Evolutionary conservation across 192 early-diverging fungal genomes (phyloP).

Genomic region (Pilaira anomala): DNA sequence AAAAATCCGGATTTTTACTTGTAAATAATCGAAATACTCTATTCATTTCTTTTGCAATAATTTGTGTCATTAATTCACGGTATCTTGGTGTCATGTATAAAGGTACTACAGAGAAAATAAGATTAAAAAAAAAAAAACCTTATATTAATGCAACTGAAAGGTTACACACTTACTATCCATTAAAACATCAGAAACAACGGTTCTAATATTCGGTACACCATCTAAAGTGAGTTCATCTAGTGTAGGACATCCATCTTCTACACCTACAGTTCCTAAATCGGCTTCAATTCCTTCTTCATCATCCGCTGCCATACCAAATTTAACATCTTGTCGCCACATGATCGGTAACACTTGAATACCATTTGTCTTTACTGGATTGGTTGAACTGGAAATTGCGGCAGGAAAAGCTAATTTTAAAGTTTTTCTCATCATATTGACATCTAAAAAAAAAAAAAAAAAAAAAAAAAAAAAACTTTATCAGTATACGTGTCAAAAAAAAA

Average conservation of each 20-base stretch:
- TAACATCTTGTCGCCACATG: constrained; percentile 78
- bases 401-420: constrained; percentile 57
- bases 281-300: constrained; percentile 52
- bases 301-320: constrained; percentile 65
- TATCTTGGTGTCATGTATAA: constrained; percentile 85
- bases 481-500: not conserved
- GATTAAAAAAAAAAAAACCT: constrained; percentile 2
- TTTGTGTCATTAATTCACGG: constrained; percentile 75
- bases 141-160: not conserved
- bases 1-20: constrained; percentile 71
- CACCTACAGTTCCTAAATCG: constrained; percentile 50
- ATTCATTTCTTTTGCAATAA: constrained; percentile 75
- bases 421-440: constrained; percentile 66
- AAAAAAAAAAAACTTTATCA: no score
- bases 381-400: constrained; percentile 14
- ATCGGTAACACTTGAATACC: constrained; percentile 80
- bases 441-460: constrained; percentile 35
- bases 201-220: constrained; percentile 75
- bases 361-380: constrained; percentile 19
- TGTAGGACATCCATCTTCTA: constrained; percentile 57
- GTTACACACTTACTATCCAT: constrained; percentile 62
- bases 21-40: constrained; percentile 69
- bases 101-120: constrained; percentile 49
- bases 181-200: constrained; percentile 78
- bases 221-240: constrained; percentile 79